phyloP scores from a whole-genome alignment of 139 green algal species.

The Coelastrella sp. region DNA sequence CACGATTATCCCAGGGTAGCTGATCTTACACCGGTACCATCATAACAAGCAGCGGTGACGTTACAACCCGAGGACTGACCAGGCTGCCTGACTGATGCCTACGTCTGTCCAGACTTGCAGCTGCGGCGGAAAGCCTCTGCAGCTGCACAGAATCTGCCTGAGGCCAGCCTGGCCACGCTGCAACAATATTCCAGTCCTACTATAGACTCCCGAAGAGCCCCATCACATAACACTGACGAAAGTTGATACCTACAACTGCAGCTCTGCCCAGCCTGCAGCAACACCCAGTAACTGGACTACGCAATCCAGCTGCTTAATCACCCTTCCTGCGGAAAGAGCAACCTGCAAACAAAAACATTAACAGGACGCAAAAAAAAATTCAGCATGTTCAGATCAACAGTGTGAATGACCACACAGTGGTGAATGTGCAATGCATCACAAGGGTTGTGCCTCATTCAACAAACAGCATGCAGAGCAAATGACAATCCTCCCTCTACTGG shows the following conservation, averaged over 20 bases:
- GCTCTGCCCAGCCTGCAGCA: slow-evolving; percentile 44
- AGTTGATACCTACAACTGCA: slow-evolving; percentile 30
- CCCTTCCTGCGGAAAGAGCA: slow-evolving; percentile 97
- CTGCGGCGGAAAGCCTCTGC: background rate
- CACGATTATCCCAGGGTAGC: too few relatives aligned
- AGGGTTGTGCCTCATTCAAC: too few relatives aligned
- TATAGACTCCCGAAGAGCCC: background rate
- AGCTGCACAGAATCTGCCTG: background rate
- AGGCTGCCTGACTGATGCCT: background rate
- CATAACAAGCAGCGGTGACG: background rate
- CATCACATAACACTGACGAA: background rate
- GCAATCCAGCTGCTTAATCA: slow-evolving; percentile 77
- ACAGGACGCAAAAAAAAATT: background rate
- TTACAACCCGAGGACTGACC: background rate
- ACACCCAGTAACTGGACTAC: background rate
- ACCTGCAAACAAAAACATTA: slow-evolving; percentile 61
- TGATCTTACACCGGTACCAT: too few relatives aligned
- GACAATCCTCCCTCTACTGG: too few relatives aligned
- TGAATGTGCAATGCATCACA: too few relatives aligned
- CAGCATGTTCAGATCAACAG: background rate
- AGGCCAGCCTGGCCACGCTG: background rate
- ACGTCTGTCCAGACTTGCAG: background rate
- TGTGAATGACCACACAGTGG: too few relatives aligned
- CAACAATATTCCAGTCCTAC: background rate
- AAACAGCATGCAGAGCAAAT: too few relatives aligned